Evolutionary conservation across 148 eudicot genomes (phyloP), one percentile per base, ranked within the genome.

Genomic region (Heliamphora exappendiculata): DNA sequence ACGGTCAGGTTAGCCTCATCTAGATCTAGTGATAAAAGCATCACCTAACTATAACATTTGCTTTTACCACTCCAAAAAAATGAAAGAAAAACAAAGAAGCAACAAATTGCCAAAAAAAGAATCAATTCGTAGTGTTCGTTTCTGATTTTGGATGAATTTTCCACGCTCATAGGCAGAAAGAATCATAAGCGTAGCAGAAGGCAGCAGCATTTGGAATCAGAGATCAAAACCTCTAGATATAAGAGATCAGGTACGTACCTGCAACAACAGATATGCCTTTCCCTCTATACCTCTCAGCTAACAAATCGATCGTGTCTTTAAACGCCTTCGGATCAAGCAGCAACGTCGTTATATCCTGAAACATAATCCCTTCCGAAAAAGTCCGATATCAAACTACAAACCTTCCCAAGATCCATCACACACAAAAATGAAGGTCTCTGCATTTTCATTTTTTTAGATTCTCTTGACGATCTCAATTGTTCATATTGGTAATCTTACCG

Each of bases 321-420:
- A 94, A 94, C 28, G 98, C 98, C 78, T 82, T 83, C 33, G 91
- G 96, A 86, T 94, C 97, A 74, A 94, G 89, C 79, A 94, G 87
- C 87, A 94, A 77, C 34, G 98, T 92, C 4, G 98, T 94, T 79
- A 94, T 94, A 82, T 94, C 98, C 93, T 92, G 97, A 85, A 94
- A 94, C 87, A 89, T 37, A 47, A 94, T 84, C 84, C 94, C 97
- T 91, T 63, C 47, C 74, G 31, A 67, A 67, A 72, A 47, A 31
- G 39, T 57, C 78, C 50, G 22, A 20, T 33, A 50, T 60, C 44
- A 29, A 34, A 54, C 22, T 62, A 20, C 24, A 8, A 65, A 24
- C 10, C n/a, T n/a, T n/a, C n/a, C n/a, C n/a, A n/a, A 26, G 22
- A 55, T 31, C 42, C 42, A 20, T 13, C 58, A 63, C 58, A 63